Conservation (phyloP, 2,329 filamentous ascomycete species). For the Colletotrichum sp. region DNA sequence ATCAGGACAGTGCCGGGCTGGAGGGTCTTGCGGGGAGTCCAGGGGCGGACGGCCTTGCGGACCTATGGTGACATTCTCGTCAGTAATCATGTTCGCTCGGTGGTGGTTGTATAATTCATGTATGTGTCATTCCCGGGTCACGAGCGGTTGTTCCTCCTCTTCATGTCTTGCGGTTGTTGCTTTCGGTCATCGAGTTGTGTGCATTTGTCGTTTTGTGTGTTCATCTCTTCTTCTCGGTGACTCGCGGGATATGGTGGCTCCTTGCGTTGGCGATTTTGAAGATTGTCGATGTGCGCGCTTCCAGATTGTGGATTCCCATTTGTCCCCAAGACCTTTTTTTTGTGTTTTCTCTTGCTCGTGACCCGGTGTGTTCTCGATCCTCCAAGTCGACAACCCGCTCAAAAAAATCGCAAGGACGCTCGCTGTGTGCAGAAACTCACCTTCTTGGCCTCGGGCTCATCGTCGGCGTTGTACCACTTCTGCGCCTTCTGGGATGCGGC, state of each 20-base stretch:
- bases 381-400: not conserved
- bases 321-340: not conserved
- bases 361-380: not conserved
- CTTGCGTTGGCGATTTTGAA: not conserved
- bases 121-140: not conserved
- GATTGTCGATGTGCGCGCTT: not conserved
- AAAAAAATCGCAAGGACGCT: not conserved
- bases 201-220: not conserved
- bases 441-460: constrained; percentile 89
- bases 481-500: constrained; percentile 88
- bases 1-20: constrained; percentile 96
- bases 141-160: constrained; percentile 2
- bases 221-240: not conserved
- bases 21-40: constrained; percentile 87
- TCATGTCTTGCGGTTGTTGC: not conserved
- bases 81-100: not conserved
- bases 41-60: constrained; percentile 91
- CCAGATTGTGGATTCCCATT: not conserved
- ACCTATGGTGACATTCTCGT: constrained; percentile 60
- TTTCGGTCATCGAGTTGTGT: not conserved
- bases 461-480: constrained; percentile 99
- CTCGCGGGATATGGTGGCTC: not conserved
- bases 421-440: constrained; percentile 66
- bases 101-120: not conserved
- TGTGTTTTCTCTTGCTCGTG: not conserved